phyloP scores from a whole-genome alignment of 2,329 filamentous ascomycete genomes.

The Sclerotinia glacialis region DNA sequence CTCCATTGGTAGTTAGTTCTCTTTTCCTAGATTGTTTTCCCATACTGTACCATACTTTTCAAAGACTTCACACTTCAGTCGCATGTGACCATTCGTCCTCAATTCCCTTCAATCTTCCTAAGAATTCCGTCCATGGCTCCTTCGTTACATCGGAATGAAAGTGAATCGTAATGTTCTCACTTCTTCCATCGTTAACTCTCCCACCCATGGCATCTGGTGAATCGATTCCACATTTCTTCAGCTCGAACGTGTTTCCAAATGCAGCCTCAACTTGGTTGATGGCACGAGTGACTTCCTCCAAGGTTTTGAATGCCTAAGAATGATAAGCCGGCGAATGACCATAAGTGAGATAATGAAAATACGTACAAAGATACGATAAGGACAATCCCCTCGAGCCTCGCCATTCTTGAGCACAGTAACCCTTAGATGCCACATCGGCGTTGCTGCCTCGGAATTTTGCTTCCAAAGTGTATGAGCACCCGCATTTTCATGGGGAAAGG shows the following conservation, averaged over 20 bases:
- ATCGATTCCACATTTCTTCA: slow-evolving; percentile 32
- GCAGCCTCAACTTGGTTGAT: slow-evolving; percentile 32
- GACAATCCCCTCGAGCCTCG: slow-evolving; percentile 30
- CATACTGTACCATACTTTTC: not conserved
- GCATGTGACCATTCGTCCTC: slow-evolving; percentile 32
- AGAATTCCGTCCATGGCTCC: slow-evolving; percentile 29
- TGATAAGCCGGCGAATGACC: not conserved
- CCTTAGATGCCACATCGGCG: slow-evolving; percentile 32
- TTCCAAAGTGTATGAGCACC: slow-evolving; percentile 31
- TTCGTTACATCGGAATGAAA: slow-evolving; percentile 28
- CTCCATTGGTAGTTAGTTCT: not conserved
- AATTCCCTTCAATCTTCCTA: slow-evolving; percentile 26
- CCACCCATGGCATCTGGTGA: slow-evolving; percentile 33
- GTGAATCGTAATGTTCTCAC: slow-evolving; percentile 34
- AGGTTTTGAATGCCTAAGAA: slow-evolving; percentile 31
- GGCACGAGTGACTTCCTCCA: slow-evolving; percentile 32
- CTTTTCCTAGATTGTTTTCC: not conserved
- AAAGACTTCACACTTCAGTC: slow-evolving; percentile 5
- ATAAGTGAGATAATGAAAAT: not conserved
- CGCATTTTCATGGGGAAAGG: slow-evolving; percentile 20
- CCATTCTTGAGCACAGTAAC: slow-evolving; percentile 33
- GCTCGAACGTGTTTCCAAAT: slow-evolving; percentile 29
- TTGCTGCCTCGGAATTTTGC: slow-evolving; percentile 19
- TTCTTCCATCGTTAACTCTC: slow-evolving; percentile 32
- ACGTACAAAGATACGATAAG: slow-evolving; percentile 31